Base-by-base conservation (phyloP, 371 early-diverging fungal genomes). In the Dichotomocladium elegans region DNA sequence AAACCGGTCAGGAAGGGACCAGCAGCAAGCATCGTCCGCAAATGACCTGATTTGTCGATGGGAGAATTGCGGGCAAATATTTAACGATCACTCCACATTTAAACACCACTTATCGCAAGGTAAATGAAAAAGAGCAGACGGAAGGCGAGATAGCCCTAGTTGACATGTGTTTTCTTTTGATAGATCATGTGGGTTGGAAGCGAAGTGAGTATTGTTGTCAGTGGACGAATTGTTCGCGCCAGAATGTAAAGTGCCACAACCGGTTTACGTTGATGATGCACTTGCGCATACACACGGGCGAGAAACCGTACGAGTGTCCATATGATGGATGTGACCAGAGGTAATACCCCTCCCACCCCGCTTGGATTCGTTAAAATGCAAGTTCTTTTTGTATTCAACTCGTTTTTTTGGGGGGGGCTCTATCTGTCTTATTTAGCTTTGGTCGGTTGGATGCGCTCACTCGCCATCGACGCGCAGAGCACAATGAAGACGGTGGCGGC, bases 261-360 rank as follows among this genome's bases (percentile, higher is more conserved):
- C 66, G 86, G 24, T 85, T 83, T 61, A 79, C 83, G 3, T 58
- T 85, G n/a, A 80, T 83, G 52, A 77, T 82, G 51, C 86, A 85
- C 46, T 65, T 85, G 58, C 70, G 86, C 41, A 81, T 80, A 41
- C 86, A 85, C 41, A 85, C 86, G 12, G 82, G 82, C 5, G 83
- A 85, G 55, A 85, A 83, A 41, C 86, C 86, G 2, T 85, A 73
- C 53, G 77, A 77, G 40, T 85, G 86, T 41, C 67, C 58, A 6
- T 41, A 41, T 24, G 42, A 63, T 5, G 62, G 62, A 15, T 74
- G 75, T 50, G 61, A 59, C 15, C 65, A 66, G 53, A 61, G 63
- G 75, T 74, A 63, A 54, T 57, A 19, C 4, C 14, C 4, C 21
- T 10, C 9, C 24, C 9, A 8, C 24, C 14, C 10, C 4, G 3